Percentiles rank a stretch among this genome's conserved stretches.
Evolutionary conservation across 371 early-diverging fungal genomes (phyloP).

Genomic region (Mucor ambiguus): DNA sequence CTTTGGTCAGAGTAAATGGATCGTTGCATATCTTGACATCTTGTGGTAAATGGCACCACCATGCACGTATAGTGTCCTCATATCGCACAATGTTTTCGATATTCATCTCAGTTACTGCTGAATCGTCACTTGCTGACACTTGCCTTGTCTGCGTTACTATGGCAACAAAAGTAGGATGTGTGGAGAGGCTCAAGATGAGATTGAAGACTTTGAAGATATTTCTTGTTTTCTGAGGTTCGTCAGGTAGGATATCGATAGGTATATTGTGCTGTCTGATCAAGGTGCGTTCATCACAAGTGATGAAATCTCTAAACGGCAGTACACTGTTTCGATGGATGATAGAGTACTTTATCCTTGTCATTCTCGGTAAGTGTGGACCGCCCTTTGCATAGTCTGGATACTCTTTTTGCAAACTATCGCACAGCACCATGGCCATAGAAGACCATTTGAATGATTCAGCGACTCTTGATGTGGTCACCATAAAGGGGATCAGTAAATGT

Average conservation of each 20-base stretch:
- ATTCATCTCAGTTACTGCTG: not conserved
- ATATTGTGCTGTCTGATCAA: not conserved
- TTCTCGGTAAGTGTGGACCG: not conserved
- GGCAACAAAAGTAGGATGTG: not conserved
- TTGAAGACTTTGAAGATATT: slow-evolving; percentile 2
- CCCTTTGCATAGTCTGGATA: not conserved
- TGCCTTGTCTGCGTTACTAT: slow-evolving; percentile 2
- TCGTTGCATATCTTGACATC: slow-evolving; percentile 11
- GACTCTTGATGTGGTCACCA: slow-evolving; percentile 8
- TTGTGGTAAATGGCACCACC: slow-evolving; percentile 24
- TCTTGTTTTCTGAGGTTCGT: slow-evolving; percentile 1
- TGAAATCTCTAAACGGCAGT: not conserved
- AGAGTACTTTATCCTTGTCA: slow-evolving; percentile 6
- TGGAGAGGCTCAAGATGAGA: not conserved
- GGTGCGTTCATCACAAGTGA: not conserved
- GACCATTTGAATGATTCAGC: slow-evolving; percentile 16
- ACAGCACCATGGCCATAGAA: not conserved
- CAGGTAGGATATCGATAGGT: slow-evolving; percentile 17
- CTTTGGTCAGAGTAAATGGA: slow-evolving; percentile 15
- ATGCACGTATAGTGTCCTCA: slow-evolving; percentile 5
- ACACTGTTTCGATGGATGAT: slow-evolving; percentile 17
- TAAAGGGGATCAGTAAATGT: slow-evolving; percentile 16
- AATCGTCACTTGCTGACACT: not conserved
- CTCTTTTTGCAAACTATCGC: not conserved
- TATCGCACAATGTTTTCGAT: slow-evolving; percentile 15